Base-by-base conservation (phyloP, 2,329 filamentous ascomycete species). In the Phoma sp. region DNA sequence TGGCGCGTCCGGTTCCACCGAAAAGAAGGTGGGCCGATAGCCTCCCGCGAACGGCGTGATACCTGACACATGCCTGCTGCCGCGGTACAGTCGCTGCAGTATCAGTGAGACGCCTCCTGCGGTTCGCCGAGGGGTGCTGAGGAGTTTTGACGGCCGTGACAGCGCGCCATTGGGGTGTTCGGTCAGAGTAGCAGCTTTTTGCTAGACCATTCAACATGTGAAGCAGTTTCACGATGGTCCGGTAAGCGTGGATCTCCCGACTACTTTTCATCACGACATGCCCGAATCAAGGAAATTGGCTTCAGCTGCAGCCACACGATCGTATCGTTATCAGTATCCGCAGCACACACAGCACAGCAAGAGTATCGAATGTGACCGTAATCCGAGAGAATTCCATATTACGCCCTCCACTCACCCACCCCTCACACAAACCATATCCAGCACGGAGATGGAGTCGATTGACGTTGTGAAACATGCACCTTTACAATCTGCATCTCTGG, bases 1-100 rank as follows among this genome's bases (percentile, higher is more conserved):
- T 45, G 38, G 50, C 37, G 30, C 50, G 26, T n/a, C 30, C 25
- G 49, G 49, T 11, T 43, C 50, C 50, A 45, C 51, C 15, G 36
- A 38, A 30, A 20, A 39, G 38, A 49, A 49, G 46, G 51, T 53
- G 42, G 51, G 40, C 51, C 51, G 51, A 49, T 43, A 36, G 45
- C 45, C 38, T 49, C 39, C 51, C 51, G 51, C 34, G 51, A 54
- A 54, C 51, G 45, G 51, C 51, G 45, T 49, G 45, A 49, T 45
- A 29, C 40, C 39, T 54, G 51, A 45, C 45, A 54, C 46, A 49
- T 49, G 46, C 38, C 14, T 39, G 51, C 38, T 52, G 49, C 49
- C n/a, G n/a, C n/a, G n/a, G n/a, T n/a, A n/a, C n/a, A n/a, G 11
- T 28, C 20, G 42, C 26, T 52, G 49, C 42, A 39, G 23, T 25